Evolutionary conservation across 805 yeast genomes (phyloP).

Genomic region (Jamesozyma gamospora): DNA sequence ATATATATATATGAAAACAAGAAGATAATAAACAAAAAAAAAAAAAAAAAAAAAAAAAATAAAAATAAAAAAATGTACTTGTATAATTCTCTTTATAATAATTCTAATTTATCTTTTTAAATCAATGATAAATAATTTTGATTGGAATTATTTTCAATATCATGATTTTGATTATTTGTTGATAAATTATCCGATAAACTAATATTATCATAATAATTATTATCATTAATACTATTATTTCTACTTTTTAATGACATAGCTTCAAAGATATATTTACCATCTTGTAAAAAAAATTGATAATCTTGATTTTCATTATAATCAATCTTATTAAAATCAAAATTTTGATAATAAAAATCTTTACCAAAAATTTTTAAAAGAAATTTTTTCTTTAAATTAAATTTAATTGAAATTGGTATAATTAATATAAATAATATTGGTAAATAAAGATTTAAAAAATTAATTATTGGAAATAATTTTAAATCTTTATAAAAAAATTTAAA

Average conservation of each 20-base stretch:
- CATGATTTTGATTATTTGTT: neutral
- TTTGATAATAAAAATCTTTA: conserved; percentile 27
- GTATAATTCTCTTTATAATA: neutral
- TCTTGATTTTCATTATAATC: conserved; percentile 32
- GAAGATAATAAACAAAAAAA: too few species aligned
- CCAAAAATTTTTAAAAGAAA: conserved; percentile 23
- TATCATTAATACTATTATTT: neutral
- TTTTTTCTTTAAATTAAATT: conserved; percentile 24
- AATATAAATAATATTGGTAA: conserved; percentile 22
- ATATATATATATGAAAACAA: too few species aligned
- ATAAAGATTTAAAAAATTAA: conserved; percentile 19
- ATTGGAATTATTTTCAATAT: neutral
- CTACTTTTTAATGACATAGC: conserved; percentile 20
- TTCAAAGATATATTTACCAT: conserved; percentile 26
- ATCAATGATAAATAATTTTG: neutral
- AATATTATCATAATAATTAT: neutral
- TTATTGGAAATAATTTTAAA: conserved; percentile 23
- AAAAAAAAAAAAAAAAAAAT: too few species aligned
- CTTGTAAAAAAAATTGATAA: conserved; percentile 27
- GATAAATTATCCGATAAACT: neutral
- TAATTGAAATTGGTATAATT: conserved; percentile 18
- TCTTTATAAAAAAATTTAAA: conserved; percentile 20
- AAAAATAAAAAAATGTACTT: too few species aligned
- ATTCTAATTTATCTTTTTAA: neutral
- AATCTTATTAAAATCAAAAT: conserved; percentile 13